Evolutionary conservation across 371 early-diverging fungal genomes (phyloP), one percentile per base, ranked within the genome.

Genomic region (Mortierella sp.): DNA sequence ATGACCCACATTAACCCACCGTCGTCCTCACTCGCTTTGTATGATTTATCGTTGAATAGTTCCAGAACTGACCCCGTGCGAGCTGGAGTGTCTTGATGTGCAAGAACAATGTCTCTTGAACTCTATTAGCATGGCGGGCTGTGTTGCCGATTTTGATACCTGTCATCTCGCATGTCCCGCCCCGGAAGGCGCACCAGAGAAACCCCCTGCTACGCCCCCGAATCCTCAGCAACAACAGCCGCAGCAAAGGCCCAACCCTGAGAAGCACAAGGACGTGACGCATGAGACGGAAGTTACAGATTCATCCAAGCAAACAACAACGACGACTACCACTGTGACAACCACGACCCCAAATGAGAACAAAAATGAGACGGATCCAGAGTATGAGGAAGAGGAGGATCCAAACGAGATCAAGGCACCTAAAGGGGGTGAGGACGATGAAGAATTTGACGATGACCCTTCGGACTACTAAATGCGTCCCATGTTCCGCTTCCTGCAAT

Each of bases 91-190:
- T 49, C 59, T 66, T 7, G 6, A 6, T 17, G 46, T 23, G 2
- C 58, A 66, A 54, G 67, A 61, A 41, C 43, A 47, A 11, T 72
- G 73, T 42, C 57, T 72, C 34, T 49, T 72, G 17, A 53, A 67
- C 62, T 62, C 67, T 24, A 54, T 58, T 28, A 41, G 49, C 23
- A 67, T 72, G 67, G 17, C 26, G 14, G 37, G 17, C 2, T 66
- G 73, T 54, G 27, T 66, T 14, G 39, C 24, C 12, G 31, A 30
- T 6, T 72, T 48, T 23, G 73, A 72, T 37, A 23, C 11, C 0
- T 72, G 72, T 41, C 62, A 61, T 39, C 34, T n/a, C 7, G 11
- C 14, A 3, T 72, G 72, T n/a, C 64, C 64, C 1, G 52, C 3
- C 2, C 44, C 3, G 21, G 37, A 34, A 4, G 37, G 4, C 14